Conservation (phyloP, 2,329 filamentous ascomycete genomes). For the Harringtonia aguacate region DNA sequence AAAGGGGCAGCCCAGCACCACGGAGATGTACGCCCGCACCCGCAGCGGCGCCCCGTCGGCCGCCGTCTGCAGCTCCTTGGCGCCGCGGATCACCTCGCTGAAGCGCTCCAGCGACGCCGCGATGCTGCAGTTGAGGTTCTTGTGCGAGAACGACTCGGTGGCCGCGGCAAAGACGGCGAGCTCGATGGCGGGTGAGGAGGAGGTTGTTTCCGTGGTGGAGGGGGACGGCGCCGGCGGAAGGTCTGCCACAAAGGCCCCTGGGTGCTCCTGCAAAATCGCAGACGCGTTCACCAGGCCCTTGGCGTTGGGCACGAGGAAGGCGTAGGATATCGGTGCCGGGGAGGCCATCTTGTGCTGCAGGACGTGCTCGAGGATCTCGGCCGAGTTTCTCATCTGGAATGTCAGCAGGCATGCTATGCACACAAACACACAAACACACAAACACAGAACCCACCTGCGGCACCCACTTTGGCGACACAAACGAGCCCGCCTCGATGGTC, state of each 20-base stretch:
- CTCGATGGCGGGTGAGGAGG: constrained; percentile 22
- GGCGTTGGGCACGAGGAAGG: constrained; percentile 69
- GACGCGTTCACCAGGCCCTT: constrained; percentile 59
- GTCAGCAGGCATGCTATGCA: not conserved
- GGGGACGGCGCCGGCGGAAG: constrained; percentile 21
- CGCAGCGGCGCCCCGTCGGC: constrained; percentile 35
- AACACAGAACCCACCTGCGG: constrained; percentile 41
- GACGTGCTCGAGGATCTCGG: constrained; percentile 61
- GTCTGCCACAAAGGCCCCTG: constrained; percentile 38
- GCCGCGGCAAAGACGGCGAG: constrained; percentile 57
- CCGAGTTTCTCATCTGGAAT: constrained; percentile 67
- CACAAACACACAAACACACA: not conserved
- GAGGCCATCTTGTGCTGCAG: constrained; percentile 46
- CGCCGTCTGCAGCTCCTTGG: constrained; percentile 43
- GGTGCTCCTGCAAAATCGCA: constrained; percentile 40
- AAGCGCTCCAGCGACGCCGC: constrained; percentile 62
- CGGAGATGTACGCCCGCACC: constrained; percentile 71
- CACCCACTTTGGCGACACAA: constrained; percentile 76
- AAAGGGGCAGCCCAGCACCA: constrained; percentile 72
- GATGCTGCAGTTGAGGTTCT: constrained; percentile 75
- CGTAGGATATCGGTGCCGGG: constrained; percentile 53
- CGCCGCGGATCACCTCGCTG: constrained; percentile 56
- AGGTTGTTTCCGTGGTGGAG: constrained; percentile 16
- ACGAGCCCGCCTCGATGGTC: constrained; percentile 72
- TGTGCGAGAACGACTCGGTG: constrained; percentile 68